Evolutionary conservation across 2,329 filamentous ascomycete species (phyloP).

Genomic region (Furcasterigmium sp.): DNA sequence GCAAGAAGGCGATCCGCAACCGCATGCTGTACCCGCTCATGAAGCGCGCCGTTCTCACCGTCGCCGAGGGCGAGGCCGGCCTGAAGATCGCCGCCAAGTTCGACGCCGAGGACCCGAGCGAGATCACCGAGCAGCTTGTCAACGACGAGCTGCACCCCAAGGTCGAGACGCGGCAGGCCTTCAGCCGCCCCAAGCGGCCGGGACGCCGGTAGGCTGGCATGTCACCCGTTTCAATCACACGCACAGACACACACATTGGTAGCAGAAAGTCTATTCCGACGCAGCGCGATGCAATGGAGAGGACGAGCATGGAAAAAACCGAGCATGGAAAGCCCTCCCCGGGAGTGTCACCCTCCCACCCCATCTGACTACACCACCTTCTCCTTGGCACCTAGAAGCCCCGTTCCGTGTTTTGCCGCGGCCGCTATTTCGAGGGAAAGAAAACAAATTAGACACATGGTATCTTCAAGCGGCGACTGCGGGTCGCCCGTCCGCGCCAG

Average conservation of each 20-base stretch:
- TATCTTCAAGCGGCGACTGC: not conserved
- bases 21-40: slow-evolving; percentile 79
- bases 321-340: too few species aligned
- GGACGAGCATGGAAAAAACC: too few species aligned
- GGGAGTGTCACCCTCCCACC: too few species aligned
- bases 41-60: slow-evolving; percentile 60
- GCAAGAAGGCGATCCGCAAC: slow-evolving; percentile 69
- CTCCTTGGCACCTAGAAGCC: not conserved
- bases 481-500: too few species aligned
- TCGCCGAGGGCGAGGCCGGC: slow-evolving; percentile 61
- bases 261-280: too few species aligned
- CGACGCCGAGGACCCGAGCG: slow-evolving; percentile 60
- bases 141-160: slow-evolving; percentile 64
- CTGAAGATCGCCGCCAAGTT: slow-evolving; percentile 66
- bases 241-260: too few species aligned
- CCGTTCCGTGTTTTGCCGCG: not conserved
- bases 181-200: slow-evolving; percentile 74
- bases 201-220: slow-evolving; percentile 51
- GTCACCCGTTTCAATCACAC: too few species aligned
- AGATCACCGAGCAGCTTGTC: slow-evolving; percentile 64
- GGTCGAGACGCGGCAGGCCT: slow-evolving; percentile 60
- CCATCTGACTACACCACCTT: not conserved
- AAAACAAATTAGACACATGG: slow-evolving; percentile 2
- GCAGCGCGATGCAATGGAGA: too few species aligned
- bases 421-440: not conserved